Base-by-base conservation (phyloP, 805 yeast species). In the Saccharomyces eubayanus region DNA sequence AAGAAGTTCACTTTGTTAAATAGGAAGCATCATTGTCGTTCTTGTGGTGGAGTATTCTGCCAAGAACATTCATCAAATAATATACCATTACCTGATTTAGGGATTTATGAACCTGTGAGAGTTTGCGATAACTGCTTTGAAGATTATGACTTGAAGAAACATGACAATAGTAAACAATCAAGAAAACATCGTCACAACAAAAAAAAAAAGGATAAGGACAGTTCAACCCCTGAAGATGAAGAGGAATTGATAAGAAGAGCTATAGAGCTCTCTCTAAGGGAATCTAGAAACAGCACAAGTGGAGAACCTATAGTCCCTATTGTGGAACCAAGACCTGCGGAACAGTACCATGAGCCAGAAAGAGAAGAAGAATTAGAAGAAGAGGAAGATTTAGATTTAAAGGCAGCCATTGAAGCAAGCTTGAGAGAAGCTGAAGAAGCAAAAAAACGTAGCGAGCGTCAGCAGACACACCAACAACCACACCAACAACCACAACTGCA, bases 41-140 rank as follows among this genome's bases (percentile, higher is more conserved):
- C 96, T 51, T 94, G 99, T 72, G 99, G 99, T 27, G 97, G 97
- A 3, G 96, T 89, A 0, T 92, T 79, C 65, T 84, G 96, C 69
- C 91, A 87, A 59, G 78, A 81, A 5, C 96, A 95, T 69, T 89
- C 97, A n/a, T 74, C 85, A 1, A 81, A 87, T 59, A 75, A 69
- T 49, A 74, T 83, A 31, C 84, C 91, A 9, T 73, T 94, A 53
- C 92, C 95, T 0, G 84, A 85, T 48, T 76, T 89, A 50, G 99
- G 99, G 0, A 89, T 94, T 45, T 80, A 81, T 58, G 89, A 86
- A 52, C 89, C 95, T 0, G 98, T 92, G 0, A 77, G 99, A 53
- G 97, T 92, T 0, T 94, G 99, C 71, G 97, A 90, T 62, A 85
- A 86, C 55, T 94, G 99, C 68, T 81, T 77, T 65, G 84, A 79